phyloP scores from a whole-genome alignment of 257 asterid genomes.

The Solanum commersonii region DNA sequence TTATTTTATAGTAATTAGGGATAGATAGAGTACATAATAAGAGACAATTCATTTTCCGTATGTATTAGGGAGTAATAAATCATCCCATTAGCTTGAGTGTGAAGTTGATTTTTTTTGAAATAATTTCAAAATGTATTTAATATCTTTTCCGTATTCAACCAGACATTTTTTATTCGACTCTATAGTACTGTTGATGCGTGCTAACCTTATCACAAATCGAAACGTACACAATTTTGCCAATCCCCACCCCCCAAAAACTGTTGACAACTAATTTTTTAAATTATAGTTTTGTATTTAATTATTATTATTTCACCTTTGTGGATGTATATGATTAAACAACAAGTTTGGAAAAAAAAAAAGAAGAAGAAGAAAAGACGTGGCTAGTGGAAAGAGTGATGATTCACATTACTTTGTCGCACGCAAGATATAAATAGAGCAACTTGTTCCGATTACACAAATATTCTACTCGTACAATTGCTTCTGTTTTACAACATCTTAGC shows the following conservation, averaged over 20 bases:
- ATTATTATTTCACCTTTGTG: not conserved
- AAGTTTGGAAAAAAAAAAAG: not conserved
- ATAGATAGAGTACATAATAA: too few relatives aligned
- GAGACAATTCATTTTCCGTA: too few relatives aligned
- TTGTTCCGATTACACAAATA: not conserved
- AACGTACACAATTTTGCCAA: not conserved
- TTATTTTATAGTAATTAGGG: too few relatives aligned
- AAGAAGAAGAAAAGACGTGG: not conserved
- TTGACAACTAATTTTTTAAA: not conserved
- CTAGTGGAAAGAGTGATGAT: not conserved
- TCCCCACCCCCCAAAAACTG: not conserved
- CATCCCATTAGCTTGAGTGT: not conserved
- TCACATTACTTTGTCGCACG: not conserved
- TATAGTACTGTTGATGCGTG: not conserved
- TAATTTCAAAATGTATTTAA: not conserved
- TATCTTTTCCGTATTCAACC: not conserved
- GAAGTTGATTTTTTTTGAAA: not conserved
- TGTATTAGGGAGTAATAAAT: not conserved
- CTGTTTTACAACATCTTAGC: not conserved
- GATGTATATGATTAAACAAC: not conserved
- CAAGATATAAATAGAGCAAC: not conserved
- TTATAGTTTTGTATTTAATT: not conserved
- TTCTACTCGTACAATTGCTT: not conserved
- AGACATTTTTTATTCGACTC: not conserved
- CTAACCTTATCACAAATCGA: not conserved